phyloP scores from a whole-genome alignment of 192 early-diverging fungal species.

The Coemansia asiatica region DNA sequence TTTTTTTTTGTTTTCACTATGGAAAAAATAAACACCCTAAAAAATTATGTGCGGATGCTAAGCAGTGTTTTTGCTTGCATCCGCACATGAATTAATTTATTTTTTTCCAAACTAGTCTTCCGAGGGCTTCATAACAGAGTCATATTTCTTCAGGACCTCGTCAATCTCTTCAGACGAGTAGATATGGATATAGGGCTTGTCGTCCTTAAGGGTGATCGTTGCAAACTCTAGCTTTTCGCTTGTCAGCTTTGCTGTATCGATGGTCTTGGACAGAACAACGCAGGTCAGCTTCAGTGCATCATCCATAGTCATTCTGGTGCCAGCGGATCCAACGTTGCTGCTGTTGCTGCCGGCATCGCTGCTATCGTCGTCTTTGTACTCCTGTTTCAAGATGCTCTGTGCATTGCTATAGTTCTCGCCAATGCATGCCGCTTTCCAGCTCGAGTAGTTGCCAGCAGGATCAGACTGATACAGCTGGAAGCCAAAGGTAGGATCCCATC shows the following conservation, averaged over 20 bases:
- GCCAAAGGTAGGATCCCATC: conserved; percentile 84
- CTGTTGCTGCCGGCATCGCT: conserved; percentile 6
- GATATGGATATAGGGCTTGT: conserved; percentile 37
- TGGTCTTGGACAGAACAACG: conserved; percentile 94
- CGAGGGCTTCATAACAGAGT: conserved; percentile 41
- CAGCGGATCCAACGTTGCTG: conserved; percentile 1
- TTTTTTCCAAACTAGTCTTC: too few species aligned
- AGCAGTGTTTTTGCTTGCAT: too few species aligned
- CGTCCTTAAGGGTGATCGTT: conserved; percentile 64
- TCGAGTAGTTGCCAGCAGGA: conserved; percentile 98
- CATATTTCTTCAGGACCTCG: conserved; percentile 39
- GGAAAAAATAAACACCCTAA: conserved; percentile 3
- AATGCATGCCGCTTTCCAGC: conserved; percentile 98
- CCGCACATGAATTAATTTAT: too few species aligned
- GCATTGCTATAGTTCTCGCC: conserved; percentile 92
- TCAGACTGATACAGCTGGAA: conserved; percentile 99
- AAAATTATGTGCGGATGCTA: too few species aligned
- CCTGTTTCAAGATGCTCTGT: conserved; percentile 91
- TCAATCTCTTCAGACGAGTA: conserved; percentile 49
- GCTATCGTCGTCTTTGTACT: conserved; percentile 84
- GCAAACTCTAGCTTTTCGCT: conserved; percentile 93
- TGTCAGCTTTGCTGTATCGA: conserved; percentile 89
- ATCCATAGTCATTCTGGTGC: conserved; percentile 61
- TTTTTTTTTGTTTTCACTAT: too few species aligned
- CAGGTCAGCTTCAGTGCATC: conserved; percentile 91